A percentile compares a stretch with the other conserved stretches of the same genome.
Evolutionary conservation across 148 eudicot genomes (phyloP).

Genomic region (Simmondsia chinensis): DNA sequence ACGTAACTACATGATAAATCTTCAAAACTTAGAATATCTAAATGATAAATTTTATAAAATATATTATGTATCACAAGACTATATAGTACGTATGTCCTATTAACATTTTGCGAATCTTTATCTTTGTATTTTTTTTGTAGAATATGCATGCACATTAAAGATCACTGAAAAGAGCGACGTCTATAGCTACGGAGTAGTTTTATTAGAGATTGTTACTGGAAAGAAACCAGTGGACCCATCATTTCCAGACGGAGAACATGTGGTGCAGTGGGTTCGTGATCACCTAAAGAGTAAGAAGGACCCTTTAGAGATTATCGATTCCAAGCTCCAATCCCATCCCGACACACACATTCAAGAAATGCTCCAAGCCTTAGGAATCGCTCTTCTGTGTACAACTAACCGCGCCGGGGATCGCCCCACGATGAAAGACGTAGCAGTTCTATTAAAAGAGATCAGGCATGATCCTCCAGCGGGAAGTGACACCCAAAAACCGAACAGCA

Average conservation of each 20-base stretch:
- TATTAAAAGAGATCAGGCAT: conserved; percentile 55
- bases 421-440: conserved; percentile 82
- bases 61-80: too few species aligned
- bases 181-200: conserved; percentile 82
- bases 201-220: conserved; percentile 70
- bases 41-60: too few species aligned
- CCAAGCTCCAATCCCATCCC: conserved; percentile 56
- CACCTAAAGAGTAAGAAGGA: conserved; percentile 61
- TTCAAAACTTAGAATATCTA: too few species aligned
- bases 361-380: conserved; percentile 80
- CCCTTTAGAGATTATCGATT: conserved; percentile 57
- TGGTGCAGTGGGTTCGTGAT: conserved; percentile 75
- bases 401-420: conserved; percentile 75
- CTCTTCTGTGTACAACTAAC: conserved; percentile 75
- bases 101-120: too few species aligned
- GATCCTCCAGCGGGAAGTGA: conserved; percentile 37
- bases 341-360: conserved; percentile 82
- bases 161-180: conserved; percentile 80
- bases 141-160: conserved; percentile 50
- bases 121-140: conserved; percentile 21
- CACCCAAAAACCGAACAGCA: conserved; percentile 21
- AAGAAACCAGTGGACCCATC: conserved; percentile 65
- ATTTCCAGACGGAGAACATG: conserved; percentile 47
- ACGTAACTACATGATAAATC: too few species aligned
- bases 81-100: too few species aligned